Percentiles rank a stretch among this genome's conserved stretches.
phyloP scores from a whole-genome alignment of 306 rosid species.

The Cucurbita maxima region DNA sequence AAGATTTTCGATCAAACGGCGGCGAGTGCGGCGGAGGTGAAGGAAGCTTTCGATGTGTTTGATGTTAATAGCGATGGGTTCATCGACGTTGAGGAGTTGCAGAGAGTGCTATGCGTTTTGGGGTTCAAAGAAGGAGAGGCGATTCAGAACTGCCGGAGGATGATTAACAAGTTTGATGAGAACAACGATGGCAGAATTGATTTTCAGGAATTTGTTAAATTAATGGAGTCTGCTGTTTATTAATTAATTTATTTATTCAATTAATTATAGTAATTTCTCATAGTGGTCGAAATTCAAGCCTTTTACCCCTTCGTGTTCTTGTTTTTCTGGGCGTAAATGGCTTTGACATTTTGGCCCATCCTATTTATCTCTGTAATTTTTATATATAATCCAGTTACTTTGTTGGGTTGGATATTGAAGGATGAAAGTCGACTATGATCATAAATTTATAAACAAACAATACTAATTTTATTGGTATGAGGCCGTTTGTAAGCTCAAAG shows the following conservation, averaged over 20 bases:
- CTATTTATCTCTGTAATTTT: neutral
- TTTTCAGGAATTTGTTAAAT: slow-evolving; percentile 15
- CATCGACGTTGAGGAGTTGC: slow-evolving; percentile 21
- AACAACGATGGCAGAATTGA: slow-evolving; percentile 26
- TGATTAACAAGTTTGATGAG: slow-evolving; percentile 20
- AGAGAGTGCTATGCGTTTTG: slow-evolving; percentile 15
- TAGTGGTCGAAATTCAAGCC: neutral
- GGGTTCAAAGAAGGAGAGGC: slow-evolving; percentile 14
- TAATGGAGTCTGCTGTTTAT: slow-evolving; percentile 10
- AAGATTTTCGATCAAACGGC: slow-evolving; percentile 12
- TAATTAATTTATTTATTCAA: too few relatives aligned
- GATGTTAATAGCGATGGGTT: slow-evolving; percentile 33
- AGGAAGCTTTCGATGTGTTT: slow-evolving; percentile 25
- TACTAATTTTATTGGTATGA: too few relatives aligned
- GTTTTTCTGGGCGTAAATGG: neutral
- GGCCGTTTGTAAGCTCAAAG: too few relatives aligned
- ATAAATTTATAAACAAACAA: too few relatives aligned
- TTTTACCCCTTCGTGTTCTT: neutral
- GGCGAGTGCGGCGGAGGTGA: slow-evolving; percentile 17
- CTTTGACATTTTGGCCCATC: neutral
- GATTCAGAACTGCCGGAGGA: slow-evolving; percentile 14
- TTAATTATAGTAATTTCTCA: too few relatives aligned
- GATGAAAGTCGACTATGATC: too few relatives aligned
- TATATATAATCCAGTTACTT: too few relatives aligned
- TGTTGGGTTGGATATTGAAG: too few relatives aligned